A percentile compares a stretch with the other conserved stretches of the same genome.
Evolutionary conservation across 2,329 filamentous ascomycete genomes (phyloP).

Genomic region (Lanzia echinophila): DNA sequence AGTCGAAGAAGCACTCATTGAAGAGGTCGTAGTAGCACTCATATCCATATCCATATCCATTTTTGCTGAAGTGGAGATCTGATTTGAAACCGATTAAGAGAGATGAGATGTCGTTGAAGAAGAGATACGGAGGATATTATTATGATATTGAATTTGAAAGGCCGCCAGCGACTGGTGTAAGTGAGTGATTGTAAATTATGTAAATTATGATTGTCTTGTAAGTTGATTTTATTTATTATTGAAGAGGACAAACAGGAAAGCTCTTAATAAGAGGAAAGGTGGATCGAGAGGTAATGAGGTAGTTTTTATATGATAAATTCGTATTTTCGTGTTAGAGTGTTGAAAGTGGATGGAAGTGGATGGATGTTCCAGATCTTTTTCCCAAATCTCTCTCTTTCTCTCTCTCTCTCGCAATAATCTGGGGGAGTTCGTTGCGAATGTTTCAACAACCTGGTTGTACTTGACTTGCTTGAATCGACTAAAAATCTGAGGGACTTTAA

Average conservation of each 20-base stretch:
- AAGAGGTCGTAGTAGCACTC: conserved; percentile 13
- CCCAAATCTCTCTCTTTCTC: background rate
- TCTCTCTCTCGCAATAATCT: background rate
- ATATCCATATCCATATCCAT: conserved; percentile 17
- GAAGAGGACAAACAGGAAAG: background rate
- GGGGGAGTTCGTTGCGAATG: background rate
- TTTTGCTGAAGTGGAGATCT: background rate
- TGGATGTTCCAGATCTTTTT: background rate
- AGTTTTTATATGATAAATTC: conserved; percentile 12
- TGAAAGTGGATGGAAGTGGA: background rate
- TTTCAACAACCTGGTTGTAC: background rate
- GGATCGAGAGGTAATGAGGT: conserved; percentile 18
- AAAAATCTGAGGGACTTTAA: too few relatives aligned
- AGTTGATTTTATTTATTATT: background rate
- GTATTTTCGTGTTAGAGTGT: background rate
- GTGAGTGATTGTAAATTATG: background rate
- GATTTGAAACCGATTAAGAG: background rate
- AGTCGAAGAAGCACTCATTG: conserved; percentile 17
- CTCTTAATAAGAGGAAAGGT: conserved; percentile 3
- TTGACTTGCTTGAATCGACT: too few relatives aligned
- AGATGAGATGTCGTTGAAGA: background rate
- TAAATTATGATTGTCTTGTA: background rate
- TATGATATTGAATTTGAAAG: conserved; percentile 6
- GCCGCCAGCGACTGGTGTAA: conserved; percentile 4
- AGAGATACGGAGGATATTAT: background rate